A percentile compares a stretch with the other conserved stretches of the same genome.
Evolutionary conservation across 75 land plant genomes (phyloP).

Genomic region (Pinus taeda): DNA sequence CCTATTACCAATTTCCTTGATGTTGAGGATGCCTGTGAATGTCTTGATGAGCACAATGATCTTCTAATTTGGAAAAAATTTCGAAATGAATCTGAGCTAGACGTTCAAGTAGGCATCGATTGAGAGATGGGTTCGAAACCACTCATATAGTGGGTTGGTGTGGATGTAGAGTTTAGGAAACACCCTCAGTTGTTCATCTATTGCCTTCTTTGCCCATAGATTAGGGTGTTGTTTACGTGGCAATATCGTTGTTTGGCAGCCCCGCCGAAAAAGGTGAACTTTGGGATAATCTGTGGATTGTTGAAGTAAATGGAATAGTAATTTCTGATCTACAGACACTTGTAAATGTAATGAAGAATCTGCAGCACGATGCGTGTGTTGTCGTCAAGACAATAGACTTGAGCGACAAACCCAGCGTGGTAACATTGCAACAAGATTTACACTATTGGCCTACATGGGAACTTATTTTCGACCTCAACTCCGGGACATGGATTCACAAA

Average conservation of each 20-base stretch:
- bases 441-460: too few species aligned
- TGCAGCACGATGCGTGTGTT: too few species aligned
- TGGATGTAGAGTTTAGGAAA: constrained; percentile 77
- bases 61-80: too few species aligned
- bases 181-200: constrained; percentile 85
- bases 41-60: too few species aligned
- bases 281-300: constrained; percentile 87
- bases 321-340: constrained; percentile 75
- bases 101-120: too few species aligned
- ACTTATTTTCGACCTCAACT: too few species aligned
- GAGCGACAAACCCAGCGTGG: constrained; percentile 34
- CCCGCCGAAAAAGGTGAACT: constrained; percentile 81
- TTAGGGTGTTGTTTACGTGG: constrained; percentile 71
- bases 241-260: constrained; percentile 87
- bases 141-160: too few species aligned
- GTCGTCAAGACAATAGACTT: constrained; percentile 22
- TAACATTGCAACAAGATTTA: constrained; percentile 42
- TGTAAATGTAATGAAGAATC: constrained; percentile 63
- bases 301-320: constrained; percentile 78
- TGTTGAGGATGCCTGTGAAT: too few species aligned
- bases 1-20: too few species aligned
- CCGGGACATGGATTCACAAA: too few species aligned
- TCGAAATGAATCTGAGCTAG: too few species aligned
- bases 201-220: constrained; percentile 84
- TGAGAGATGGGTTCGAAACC: too few species aligned